Evolutionary conservation across 306 rosid genomes (phyloP), one percentile per base, ranked within the genome.

Genomic region (Lathyrus sativus): DNA sequence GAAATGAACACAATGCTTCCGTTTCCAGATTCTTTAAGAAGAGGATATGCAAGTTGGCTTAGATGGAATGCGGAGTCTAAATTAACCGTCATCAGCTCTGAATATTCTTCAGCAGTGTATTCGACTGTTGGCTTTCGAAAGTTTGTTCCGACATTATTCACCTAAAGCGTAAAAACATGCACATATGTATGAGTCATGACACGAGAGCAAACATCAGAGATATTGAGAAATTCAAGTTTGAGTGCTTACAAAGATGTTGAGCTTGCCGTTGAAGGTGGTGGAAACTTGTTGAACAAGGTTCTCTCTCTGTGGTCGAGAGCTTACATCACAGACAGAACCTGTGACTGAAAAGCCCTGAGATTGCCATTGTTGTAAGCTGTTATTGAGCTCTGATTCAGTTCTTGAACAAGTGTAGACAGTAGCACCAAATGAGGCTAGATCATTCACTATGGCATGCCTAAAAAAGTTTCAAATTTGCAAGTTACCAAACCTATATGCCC

Each of bases 1-100:
- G 98, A 90, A 69, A 90, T 65, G 78, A 90, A 90, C 91, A 93
- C 96, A 62, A 93, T 45, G 88, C 92, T 88, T 64, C 98, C 98
- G 11, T 3, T 73, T 61, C 81, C 93, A 4, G 97, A 93, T 11
- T 85, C 87, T 85, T 81, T 88, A 14, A 93, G 82, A 81, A 88
- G 91, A 81, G 98, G 88, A 81, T 92, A 59, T 5, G 83, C 74
- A 42, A 93, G 79, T 85, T 90, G 97, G 71, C 87, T 74, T 5
- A 90, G 48, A 65, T 90, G 85, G 79, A 80, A 93, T 1, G 78
- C 56, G 11, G 97, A 88, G 26, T 93, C 97, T 3, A 90, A 82
- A 81, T 93, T 93, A 62, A 87, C 63, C 48, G 76, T 26, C 84
- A 84, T 83, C 43, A 93, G 0, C 19, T 24, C 28, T 3, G 86